Evolutionary conservation across 2,329 filamentous ascomycete species (phyloP), one percentile per base, ranked within the genome.

Genomic region (Cladosporium sp.): DNA sequence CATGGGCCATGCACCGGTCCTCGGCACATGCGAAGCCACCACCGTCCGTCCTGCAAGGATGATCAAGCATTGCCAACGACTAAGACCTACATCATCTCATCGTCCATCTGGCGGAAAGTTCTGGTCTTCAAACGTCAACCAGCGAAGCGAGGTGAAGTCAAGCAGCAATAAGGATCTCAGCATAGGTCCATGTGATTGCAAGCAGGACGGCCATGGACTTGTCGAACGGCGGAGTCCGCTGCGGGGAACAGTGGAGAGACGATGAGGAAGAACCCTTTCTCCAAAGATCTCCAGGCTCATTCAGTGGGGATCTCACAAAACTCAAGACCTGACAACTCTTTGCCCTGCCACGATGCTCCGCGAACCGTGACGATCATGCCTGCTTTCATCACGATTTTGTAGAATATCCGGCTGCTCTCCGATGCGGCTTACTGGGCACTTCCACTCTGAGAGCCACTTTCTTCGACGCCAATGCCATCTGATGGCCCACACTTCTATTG

Each of bases 381-480:
- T 48, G 22, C 12, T 22, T 48, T 17, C 11, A 48, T 40, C 34
- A 11, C 37, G 24, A 48, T 36, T 27, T 40, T 30, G 36, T 12
- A 40, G 36, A 24, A 32, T 48, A 34, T 41, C 44, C 44, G 36
- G 36, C 34, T 22, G 15, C 44, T 34, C 17, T 32, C 44, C 37
- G 37, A 13, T 24, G 37, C 22, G n/a, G 15, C 17, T 20, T 24
- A 9, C 36, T n/a, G 8, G 17, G 19, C 3, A 9, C 27, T 34
- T 29, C 38, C n/a, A 17, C 13, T n/a, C 44, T 36, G 20, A 41
- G 37, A 41, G 36, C 37, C 37, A 22, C 17, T 20, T 19, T 41
- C 24, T 24, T 17, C 18, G 36, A 47, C 22, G 43, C 43, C 43
- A 29, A 29, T 39, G 43, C 43, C 34, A 22, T 34, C n/a, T 30